These are phyloP conservation scores for Phaseolus coccineus DNA, from an alignment of 331 rosid genomes.

Conservation along the genomic window DNA sequence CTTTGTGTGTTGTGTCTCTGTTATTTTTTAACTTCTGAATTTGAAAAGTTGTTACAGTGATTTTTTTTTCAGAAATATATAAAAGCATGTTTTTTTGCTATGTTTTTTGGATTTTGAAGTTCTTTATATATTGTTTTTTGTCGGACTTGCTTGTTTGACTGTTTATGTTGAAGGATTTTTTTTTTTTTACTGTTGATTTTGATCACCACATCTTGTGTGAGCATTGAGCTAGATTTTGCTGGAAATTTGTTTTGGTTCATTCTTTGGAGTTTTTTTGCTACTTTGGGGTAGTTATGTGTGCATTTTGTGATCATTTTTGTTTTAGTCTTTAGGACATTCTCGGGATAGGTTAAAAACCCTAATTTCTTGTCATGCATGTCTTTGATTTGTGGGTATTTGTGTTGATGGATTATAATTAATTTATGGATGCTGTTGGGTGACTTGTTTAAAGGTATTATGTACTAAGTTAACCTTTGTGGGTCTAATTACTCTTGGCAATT, in stretches of 20 bases:
- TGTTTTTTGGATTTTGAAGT: not conserved
- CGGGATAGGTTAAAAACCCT: not conserved
- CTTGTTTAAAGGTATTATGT: too few species aligned
- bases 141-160: not conserved
- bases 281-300: not conserved
- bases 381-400: not conserved
- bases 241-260: not conserved
- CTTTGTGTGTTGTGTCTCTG: not conserved
- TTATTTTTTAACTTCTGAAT: not conserved
- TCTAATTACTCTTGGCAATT: not conserved
- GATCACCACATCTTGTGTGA: not conserved
- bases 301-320: not conserved
- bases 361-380: not conserved
- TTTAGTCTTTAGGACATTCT: not conserved
- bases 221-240: not conserved
- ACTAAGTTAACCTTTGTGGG: too few species aligned
- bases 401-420: not conserved
- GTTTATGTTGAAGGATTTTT: not conserved
- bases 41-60: not conserved
- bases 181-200: not conserved
- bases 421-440: not conserved
- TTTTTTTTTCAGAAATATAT: not conserved
- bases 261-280: not conserved
- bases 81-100: too few species aligned
- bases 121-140: slow-evolving; percentile 5